A percentile compares a stretch with the other conserved stretches of the same genome.
These are phyloP conservation scores for Cornus kousa DNA, from an alignment of 148 eudicot genomes.

Conservation along the genomic window DNA sequence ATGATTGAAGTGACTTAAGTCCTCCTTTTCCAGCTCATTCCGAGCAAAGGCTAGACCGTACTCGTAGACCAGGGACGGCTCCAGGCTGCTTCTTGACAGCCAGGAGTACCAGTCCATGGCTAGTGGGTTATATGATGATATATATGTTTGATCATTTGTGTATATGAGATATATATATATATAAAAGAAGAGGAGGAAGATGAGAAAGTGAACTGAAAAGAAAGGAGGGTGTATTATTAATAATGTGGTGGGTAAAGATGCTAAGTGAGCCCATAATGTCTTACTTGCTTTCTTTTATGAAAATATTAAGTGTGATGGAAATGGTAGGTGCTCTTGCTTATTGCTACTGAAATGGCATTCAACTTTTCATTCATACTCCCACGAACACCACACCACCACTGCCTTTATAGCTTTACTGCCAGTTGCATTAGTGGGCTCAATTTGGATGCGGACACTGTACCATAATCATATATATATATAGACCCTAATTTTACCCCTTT, in stretches of 20 bases:
- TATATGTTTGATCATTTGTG: neutral
- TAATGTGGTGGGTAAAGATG: neutral
- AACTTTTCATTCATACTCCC: no score
- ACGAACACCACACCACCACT: neutral
- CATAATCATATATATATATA: no score
- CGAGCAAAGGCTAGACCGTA: slow-evolving; percentile 27
- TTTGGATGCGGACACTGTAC: neutral
- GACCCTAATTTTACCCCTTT: no score
- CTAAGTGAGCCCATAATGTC: neutral
- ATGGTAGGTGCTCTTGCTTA: neutral
- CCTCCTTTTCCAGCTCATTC: slow-evolving; percentile 38
- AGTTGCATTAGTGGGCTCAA: neutral
- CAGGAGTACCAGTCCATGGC: slow-evolving; percentile 48
- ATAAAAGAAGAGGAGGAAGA: neutral
- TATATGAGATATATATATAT: neutral
- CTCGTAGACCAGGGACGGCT: slow-evolving; percentile 21
- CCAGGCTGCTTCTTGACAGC: slow-evolving; percentile 35
- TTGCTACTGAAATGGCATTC: no score
- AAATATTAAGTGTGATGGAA: neutral
- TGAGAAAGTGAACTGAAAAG: neutral
- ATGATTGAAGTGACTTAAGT: slow-evolving; percentile 36
- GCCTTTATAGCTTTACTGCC: neutral
- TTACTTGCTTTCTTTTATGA: neutral
- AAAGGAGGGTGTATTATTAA: neutral
- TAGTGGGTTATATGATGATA: neutral